Percentiles rank a stretch among this genome's conserved stretches.
phyloP scores from a whole-genome alignment of 768 basidiomycete genomes.

The Paxillus rubicundulus region DNA sequence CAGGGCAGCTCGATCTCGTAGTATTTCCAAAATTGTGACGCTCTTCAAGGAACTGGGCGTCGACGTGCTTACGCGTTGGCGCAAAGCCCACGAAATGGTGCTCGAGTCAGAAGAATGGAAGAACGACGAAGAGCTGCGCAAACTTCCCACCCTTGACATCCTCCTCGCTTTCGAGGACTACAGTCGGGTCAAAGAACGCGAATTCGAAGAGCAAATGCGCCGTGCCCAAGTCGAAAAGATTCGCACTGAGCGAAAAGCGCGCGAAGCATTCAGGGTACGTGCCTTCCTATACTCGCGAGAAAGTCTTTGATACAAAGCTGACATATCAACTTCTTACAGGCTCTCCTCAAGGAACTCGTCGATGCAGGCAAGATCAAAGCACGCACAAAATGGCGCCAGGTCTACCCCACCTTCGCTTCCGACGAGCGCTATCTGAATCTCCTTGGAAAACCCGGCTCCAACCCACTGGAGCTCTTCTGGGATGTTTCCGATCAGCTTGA shows the following conservation, averaged over 20 bases:
- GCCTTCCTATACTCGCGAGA: not conserved
- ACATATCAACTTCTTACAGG: constrained; percentile 38
- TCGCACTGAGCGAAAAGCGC: constrained; percentile 80
- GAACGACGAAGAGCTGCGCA: constrained; percentile 70
- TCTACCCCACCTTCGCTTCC: constrained; percentile 72
- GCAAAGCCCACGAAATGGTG: constrained; percentile 75
- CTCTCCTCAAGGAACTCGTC: constrained; percentile 69
- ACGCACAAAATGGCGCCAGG: constrained; percentile 87
- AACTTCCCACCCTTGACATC: constrained; percentile 87
- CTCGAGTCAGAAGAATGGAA: constrained; percentile 77
- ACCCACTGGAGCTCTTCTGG: constrained; percentile 96
- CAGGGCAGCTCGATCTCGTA: constrained; percentile 71
- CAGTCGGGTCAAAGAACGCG: constrained; percentile 83
- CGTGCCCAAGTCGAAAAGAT: constrained; percentile 80
- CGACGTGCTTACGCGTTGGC: constrained; percentile 93
- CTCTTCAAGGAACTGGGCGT: constrained; percentile 87
- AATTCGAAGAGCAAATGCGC: constrained; percentile 85
- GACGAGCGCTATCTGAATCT: constrained; percentile 85
- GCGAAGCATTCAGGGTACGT: constrained; percentile 85
- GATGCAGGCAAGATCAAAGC: constrained; percentile 67
- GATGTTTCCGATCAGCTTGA: constrained; percentile 86
- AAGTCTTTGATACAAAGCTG: not conserved
- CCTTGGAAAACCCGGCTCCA: constrained; percentile 91
- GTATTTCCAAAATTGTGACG: constrained; percentile 77
- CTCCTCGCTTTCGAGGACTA: constrained; percentile 94